A percentile compares a stretch with the other conserved stretches of the same genome.
Evolutionary conservation across 1,284 basidiomycete genomes (phyloP).

Genomic region (Pyrrhoderma lamaoense): DNA sequence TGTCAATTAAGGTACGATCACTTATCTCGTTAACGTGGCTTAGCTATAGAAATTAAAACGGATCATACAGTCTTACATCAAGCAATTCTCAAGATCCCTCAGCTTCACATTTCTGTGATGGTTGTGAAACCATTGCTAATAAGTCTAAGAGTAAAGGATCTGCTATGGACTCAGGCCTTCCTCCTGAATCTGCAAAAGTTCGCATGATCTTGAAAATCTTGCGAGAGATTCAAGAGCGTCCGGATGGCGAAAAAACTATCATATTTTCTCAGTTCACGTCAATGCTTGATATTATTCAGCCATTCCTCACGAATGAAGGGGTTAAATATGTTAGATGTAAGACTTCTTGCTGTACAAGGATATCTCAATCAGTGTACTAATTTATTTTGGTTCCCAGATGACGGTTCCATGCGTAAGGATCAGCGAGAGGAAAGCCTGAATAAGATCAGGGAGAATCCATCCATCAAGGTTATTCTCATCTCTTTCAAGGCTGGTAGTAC

Average conservation of each 20-base stretch:
- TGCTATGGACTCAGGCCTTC: conserved; percentile 27
- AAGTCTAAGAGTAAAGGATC: conserved; percentile 31
- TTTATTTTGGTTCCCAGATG: conserved; percentile 47
- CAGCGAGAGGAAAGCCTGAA: conserved; percentile 71
- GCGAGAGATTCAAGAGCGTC: conserved; percentile 55
- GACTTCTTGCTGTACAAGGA: too few relatives aligned
- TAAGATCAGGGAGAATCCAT: conserved; percentile 58
- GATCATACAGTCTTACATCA: conserved; percentile 31
- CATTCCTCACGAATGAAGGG: conserved; percentile 62
- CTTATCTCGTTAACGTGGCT: background rate
- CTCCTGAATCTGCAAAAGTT: conserved; percentile 82
- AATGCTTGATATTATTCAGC: conserved; percentile 84
- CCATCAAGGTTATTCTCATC: conserved; percentile 76
- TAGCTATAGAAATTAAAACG: background rate
- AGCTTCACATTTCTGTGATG: conserved; percentile 45
- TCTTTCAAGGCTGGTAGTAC: conserved; percentile 96
- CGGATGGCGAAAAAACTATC: conserved; percentile 75
- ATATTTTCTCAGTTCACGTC: conserved; percentile 86
- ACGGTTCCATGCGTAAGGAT: conserved; percentile 76
- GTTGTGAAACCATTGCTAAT: conserved; percentile 48
- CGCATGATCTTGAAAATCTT: conserved; percentile 76
- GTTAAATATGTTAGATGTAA: conserved; percentile 80
- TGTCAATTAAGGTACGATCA: conserved; percentile 52
- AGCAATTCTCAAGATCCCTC: conserved; percentile 30
- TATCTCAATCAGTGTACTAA: background rate